Percentiles rank a stretch among this genome's conserved stretches.
Conservation (phyloP, 257 asterid genomes). For the Gynochthodes officinalis region DNA sequence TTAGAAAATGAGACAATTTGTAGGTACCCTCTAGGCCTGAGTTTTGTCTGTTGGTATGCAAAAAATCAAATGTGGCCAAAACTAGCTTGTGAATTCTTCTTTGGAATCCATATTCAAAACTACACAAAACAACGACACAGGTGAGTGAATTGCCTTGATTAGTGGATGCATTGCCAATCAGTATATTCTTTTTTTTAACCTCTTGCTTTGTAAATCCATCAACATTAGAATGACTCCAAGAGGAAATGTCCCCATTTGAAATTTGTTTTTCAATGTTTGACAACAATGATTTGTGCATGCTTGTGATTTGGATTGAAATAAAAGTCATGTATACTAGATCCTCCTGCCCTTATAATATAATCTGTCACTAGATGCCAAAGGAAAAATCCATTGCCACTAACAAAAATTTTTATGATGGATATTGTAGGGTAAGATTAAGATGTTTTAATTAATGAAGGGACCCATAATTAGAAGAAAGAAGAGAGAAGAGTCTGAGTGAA, state of each 20-base stretch:
- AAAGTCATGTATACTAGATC: neutral
- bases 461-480: slow-evolving; percentile 21
- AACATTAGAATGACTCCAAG: neutral
- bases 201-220: neutral
- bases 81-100: neutral
- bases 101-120: neutral
- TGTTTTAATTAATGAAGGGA: slow-evolving; percentile 20
- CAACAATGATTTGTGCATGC: neutral
- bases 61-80: neutral
- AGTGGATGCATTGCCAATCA: neutral
- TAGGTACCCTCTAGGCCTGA: no score
- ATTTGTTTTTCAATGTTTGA: neutral
- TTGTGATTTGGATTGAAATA: slow-evolving; percentile 14
- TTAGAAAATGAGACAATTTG: slow-evolving; percentile 23
- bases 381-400: slow-evolving; percentile 18
- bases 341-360: neutral
- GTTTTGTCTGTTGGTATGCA: neutral
- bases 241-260: neutral
- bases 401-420: slow-evolving; percentile 6
- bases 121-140: neutral
- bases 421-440: slow-evolving; percentile 21
- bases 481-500: slow-evolving; percentile 7
- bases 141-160: neutral
- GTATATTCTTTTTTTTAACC: neutral
- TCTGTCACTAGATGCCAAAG: slow-evolving; percentile 16